Base-by-base conservation (phyloP, 192 early-diverging fungal species). In the Kappamyces sp. region DNA sequence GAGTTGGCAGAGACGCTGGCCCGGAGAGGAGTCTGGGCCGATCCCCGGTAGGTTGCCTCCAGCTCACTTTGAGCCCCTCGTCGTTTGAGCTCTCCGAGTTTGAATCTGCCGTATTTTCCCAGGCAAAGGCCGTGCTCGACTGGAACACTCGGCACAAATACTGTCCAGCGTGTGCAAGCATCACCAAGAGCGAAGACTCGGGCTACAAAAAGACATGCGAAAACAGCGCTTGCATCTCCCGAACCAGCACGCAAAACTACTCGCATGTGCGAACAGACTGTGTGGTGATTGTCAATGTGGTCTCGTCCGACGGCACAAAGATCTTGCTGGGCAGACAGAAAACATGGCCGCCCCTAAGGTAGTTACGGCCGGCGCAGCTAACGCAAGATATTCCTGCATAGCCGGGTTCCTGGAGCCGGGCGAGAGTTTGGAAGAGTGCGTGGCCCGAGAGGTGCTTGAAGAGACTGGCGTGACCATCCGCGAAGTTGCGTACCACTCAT, bases 241-340 rank as follows among this genome's bases (percentile, higher is more conserved):
- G 54, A 2, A 44, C 10, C 1, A 35, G 54, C 2, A 49, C 63
- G 32, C 72, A 79, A 38, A 73, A 70, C 58, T 63, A 50, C 13
- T 66, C 55, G 31, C 75, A 74, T 49, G 77, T 77, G 7, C 68
- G 80, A 40, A 82, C 79, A 33, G 80, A 83, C 58, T 71, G 78
- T n/a, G 80, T 83, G 2, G 72, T 74, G 7, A 83, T 83, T 41
- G 62, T 74, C 9, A 58, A 60, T 40, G 62, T 78, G 37, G 43
- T 50, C 23, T 59, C 58, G 9, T 60, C 61, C 1, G 69, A 74
- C 43, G 66, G 66, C 7, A 46, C 69, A 32, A 44, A 60, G n/a
- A 42, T 68, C 13, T 60, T 83, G 10, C 72, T 83, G 6, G 80
- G 80, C 36, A 61, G 80, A 10, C 73, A 83, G 48, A 66, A 64